A percentile compares a stretch with the other conserved stretches of the same genome.
phyloP scores from a whole-genome alignment of 192 early-diverging fungal species.

The Coemansia sp. region DNA sequence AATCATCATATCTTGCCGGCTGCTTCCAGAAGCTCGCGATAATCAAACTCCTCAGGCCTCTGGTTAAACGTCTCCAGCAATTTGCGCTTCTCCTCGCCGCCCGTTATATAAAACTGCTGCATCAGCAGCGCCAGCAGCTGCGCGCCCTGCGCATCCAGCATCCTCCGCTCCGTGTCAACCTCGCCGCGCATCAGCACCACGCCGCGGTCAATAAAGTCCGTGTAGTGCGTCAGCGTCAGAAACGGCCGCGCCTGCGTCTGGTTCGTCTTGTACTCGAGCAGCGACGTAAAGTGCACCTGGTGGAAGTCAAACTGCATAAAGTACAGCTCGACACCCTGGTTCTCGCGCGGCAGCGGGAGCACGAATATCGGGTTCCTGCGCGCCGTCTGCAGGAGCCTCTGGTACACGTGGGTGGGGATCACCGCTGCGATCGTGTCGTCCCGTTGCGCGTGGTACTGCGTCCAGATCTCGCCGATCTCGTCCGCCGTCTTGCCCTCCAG shows the following conservation, averaged over 20 bases:
- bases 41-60: slow-evolving; percentile 72
- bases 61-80: slow-evolving; percentile 81
- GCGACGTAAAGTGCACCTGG: slow-evolving; percentile 82
- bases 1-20: slow-evolving; percentile 39
- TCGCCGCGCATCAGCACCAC: slow-evolving; percentile 92
- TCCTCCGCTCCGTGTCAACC: slow-evolving; percentile 52
- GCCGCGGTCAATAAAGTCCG: slow-evolving; percentile 78
- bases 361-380: slow-evolving; percentile 65
- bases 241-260: slow-evolving; percentile 72
- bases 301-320: slow-evolving; percentile 82
- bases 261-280: slow-evolving; percentile 88
- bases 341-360: slow-evolving; percentile 74
- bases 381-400: slow-evolving; percentile 53
- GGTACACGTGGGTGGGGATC: slow-evolving; percentile 62
- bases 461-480: slow-evolving; percentile 68
- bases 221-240: slow-evolving; percentile 85
- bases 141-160: slow-evolving; percentile 65
- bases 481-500: slow-evolving; percentile 43
- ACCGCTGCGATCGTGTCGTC: slow-evolving; percentile 62
- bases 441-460: slow-evolving; percentile 64
- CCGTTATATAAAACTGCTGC: slow-evolving; percentile 88
- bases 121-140: slow-evolving; percentile 76
- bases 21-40: slow-evolving; percentile 58
- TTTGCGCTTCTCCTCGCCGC: slow-evolving; percentile 57
- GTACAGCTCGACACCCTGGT: slow-evolving; percentile 80